Conservation (phyloP, 2,329 filamentous ascomycete genomes). For the Colletotrichum sp. region DNA sequence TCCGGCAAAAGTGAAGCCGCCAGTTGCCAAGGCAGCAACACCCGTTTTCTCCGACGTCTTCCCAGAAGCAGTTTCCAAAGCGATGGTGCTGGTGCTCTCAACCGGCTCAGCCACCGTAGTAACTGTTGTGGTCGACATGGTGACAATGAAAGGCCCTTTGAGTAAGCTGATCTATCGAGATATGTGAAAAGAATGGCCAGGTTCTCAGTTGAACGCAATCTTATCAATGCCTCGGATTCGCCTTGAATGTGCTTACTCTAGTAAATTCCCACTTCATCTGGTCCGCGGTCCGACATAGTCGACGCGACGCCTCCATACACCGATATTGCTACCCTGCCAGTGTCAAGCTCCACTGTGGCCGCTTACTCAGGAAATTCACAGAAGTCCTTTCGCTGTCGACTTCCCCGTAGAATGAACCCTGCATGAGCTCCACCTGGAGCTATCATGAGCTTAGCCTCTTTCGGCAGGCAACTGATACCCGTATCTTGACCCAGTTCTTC, state of each 20-base stretch:
- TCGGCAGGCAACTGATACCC: not conserved
- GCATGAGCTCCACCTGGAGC: not conserved
- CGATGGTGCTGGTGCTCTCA: not conserved
- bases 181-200: not conserved
- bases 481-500: not conserved
- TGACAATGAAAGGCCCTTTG: not conserved
- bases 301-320: not conserved
- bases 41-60: not conserved
- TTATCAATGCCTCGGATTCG: not conserved
- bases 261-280: not conserved
- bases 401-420: not conserved
- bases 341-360: not conserved
- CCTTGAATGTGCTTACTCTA: not conserved
- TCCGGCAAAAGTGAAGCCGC: constrained; percentile 44
- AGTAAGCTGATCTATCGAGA: not conserved
- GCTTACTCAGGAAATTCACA: not conserved
- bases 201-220: not conserved
- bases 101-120: not conserved
- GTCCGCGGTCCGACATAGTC: not conserved
- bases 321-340: not conserved
- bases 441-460: not conserved
- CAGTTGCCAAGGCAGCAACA: constrained; percentile 21
- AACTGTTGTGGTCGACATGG: not conserved
- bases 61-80: not conserved
- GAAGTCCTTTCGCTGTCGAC: not conserved